phyloP scores from a whole-genome alignment of 441 rosid genomes.

The Adansonia rubrostipa region DNA sequence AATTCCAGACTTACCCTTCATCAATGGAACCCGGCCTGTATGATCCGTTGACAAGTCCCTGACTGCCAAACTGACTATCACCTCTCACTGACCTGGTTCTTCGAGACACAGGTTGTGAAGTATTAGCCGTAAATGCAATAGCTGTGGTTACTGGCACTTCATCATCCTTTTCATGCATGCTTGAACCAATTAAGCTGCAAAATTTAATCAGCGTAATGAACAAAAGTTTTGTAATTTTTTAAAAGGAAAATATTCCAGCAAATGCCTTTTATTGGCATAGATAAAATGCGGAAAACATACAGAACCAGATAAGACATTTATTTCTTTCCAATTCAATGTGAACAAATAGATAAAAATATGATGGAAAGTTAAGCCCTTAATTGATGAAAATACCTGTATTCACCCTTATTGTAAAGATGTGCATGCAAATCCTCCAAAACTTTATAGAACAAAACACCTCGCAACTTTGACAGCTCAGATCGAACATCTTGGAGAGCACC shows the following conservation, averaged over 20 bases:
- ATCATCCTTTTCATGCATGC: slow-evolving; percentile 82
- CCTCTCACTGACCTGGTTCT: slow-evolving; percentile 86
- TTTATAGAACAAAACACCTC: slow-evolving; percentile 82
- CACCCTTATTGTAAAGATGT: slow-evolving; percentile 97
- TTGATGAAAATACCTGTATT: slow-evolving; percentile 67
- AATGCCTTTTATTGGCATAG: slow-evolving; percentile 21
- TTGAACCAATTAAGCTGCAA: slow-evolving; percentile 77
- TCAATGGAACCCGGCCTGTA: slow-evolving; percentile 68
- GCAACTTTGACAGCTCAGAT: slow-evolving; percentile 91
- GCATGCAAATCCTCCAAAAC: slow-evolving; percentile 96
- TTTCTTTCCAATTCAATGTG: not conserved
- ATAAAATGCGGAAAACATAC: not conserved
- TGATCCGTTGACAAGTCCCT: slow-evolving; percentile 73
- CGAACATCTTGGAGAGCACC: slow-evolving; percentile 99
- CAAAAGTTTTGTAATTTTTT: slow-evolving; percentile 23
- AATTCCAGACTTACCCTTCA: slow-evolving; percentile 63
- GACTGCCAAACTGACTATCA: slow-evolving; percentile 66
- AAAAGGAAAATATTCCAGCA: not conserved
- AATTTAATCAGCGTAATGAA: slow-evolving; percentile 41
- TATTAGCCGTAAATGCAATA: slow-evolving; percentile 64
- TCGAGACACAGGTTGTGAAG: slow-evolving; percentile 83
- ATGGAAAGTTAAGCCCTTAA: slow-evolving; percentile 8
- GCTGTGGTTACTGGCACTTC: slow-evolving; percentile 86
- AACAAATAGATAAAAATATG: slow-evolving; percentile 1
- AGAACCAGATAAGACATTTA: slow-evolving; percentile 14